Conservation (phyloP, 1,284 basidiomycete species). For the Apiotrichum domesticum region DNA sequence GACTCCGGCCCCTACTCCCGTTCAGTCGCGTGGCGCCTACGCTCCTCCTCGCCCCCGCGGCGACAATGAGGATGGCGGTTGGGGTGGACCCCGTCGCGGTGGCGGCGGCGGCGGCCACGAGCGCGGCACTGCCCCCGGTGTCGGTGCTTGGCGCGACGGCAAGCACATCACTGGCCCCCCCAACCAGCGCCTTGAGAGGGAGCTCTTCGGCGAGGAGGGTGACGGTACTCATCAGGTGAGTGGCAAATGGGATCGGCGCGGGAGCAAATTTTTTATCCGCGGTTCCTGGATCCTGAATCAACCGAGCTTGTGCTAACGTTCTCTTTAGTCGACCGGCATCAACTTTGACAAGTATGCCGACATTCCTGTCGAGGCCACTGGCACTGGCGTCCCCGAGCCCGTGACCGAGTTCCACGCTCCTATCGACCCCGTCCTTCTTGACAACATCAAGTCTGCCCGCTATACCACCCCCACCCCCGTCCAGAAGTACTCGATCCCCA, state of each 20-base stretch:
- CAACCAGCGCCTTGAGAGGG: constrained; percentile 86
- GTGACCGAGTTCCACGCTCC: constrained; percentile 84
- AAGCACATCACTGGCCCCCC: constrained; percentile 72
- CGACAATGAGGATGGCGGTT: constrained; percentile 46
- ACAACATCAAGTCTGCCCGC: constrained; percentile 88
- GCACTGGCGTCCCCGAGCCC: constrained; percentile 89
- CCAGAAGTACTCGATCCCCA: constrained; percentile 99
- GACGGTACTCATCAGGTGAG: constrained; percentile 56
- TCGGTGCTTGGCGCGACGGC: constrained; percentile 83
- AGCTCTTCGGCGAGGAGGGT: constrained; percentile 84
- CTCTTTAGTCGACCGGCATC: constrained; percentile 89
- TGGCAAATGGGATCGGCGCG: constrained; percentile 8
- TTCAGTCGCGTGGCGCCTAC: constrained; percentile 52
- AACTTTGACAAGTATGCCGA: constrained; percentile 99
- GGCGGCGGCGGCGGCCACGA: constrained; percentile 50
- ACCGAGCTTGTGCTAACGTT: background rate
- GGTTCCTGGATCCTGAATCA: constrained; percentile 35
- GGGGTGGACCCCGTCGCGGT: constrained; percentile 51
- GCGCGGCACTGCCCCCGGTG: constrained; percentile 55
- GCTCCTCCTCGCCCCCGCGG: constrained; percentile 49
- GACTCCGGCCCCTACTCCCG: constrained; percentile 40
- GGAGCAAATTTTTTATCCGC: constrained; percentile 1
- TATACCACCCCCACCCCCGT: constrained; percentile 96
- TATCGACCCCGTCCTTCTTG: constrained; percentile 85
- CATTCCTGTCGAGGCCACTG: constrained; percentile 98